Percentiles rank a stretch among this genome's conserved stretches.
These are phyloP conservation scores for Eucalyptus pumila DNA, from an alignment of 345 rosid species.

Conservation along the genomic window DNA sequence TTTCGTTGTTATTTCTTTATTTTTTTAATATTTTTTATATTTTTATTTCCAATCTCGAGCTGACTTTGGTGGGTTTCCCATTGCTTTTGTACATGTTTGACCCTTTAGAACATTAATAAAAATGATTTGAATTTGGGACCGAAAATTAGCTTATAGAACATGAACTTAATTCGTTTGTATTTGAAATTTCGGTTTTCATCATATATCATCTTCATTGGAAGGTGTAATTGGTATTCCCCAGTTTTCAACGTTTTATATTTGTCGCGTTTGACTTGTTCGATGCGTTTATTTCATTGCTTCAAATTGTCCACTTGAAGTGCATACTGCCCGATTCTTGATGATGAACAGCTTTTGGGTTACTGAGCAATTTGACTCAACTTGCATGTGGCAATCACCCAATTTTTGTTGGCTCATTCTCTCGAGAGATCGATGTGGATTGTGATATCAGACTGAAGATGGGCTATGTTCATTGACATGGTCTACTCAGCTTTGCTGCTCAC, in stretches of 20 bases:
- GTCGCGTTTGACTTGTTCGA: background rate
- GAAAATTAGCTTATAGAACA: background rate
- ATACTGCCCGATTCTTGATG: background rate
- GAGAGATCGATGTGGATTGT: background rate
- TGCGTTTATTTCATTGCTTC: background rate
- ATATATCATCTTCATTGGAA: background rate
- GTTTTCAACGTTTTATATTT: background rate
- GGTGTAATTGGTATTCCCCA: background rate
- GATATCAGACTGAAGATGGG: background rate
- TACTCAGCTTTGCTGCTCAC: background rate
- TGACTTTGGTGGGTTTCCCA: background rate
- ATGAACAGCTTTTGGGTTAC: background rate
- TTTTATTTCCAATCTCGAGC: background rate
- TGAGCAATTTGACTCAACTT: background rate
- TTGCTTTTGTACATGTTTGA: background rate
- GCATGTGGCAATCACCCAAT: background rate
- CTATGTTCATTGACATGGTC: background rate
- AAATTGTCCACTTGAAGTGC: background rate
- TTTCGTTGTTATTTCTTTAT: background rate
- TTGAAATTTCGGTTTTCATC: background rate
- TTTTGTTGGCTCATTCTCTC: background rate
- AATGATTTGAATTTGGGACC: background rate
- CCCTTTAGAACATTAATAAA: background rate
- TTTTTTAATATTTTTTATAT: too few relatives aligned
- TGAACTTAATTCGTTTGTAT: background rate